phyloP scores from a whole-genome alignment of 2,329 filamentous ascomycete species.

The Fusarium musae region DNA sequence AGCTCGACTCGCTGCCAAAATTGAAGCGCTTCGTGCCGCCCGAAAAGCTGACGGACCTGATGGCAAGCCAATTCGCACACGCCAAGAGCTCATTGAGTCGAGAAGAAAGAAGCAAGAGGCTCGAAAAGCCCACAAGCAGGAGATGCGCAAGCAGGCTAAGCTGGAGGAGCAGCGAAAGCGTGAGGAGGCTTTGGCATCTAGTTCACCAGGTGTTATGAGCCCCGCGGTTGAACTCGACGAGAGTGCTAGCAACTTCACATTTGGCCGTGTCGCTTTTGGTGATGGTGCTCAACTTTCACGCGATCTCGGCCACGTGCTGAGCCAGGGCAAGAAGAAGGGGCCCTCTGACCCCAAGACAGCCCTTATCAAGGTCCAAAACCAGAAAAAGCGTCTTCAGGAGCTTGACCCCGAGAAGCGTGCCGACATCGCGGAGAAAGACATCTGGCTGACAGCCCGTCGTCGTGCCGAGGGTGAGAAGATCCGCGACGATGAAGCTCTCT shows the following conservation, averaged over 20 bases:
- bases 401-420: constrained; percentile 84
- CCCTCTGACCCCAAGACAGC: constrained; percentile 87
- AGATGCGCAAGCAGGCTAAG: constrained; percentile 79
- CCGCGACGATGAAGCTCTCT: constrained; percentile 82
- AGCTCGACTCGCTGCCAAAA: constrained; percentile 81
- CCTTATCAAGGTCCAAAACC: constrained; percentile 85
- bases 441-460: constrained; percentile 91
- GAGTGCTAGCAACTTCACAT: constrained; percentile 78
- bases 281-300: constrained; percentile 86
- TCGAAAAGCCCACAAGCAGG: constrained; percentile 89
- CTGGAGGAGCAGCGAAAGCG: constrained; percentile 79
- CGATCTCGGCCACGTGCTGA: constrained; percentile 70
- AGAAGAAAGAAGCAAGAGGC: constrained; percentile 88
- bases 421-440: constrained; percentile 91
- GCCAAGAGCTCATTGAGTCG: constrained; percentile 91
- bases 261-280: constrained; percentile 89
- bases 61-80: constrained; percentile 80
- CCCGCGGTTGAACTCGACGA: constrained; percentile 63
- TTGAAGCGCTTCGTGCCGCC: constrained; percentile 84
- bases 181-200: constrained; percentile 71
- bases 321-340: constrained; percentile 75
- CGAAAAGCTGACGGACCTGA: constrained; percentile 89
- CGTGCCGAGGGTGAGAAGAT: constrained; percentile 90
- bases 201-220: constrained; percentile 70
- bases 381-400: constrained; percentile 80